A percentile compares a stretch with the other conserved stretches of the same genome.
Conservation (phyloP, 2,329 filamentous ascomycete genomes). For the Ophiostoma triangulosporum region DNA sequence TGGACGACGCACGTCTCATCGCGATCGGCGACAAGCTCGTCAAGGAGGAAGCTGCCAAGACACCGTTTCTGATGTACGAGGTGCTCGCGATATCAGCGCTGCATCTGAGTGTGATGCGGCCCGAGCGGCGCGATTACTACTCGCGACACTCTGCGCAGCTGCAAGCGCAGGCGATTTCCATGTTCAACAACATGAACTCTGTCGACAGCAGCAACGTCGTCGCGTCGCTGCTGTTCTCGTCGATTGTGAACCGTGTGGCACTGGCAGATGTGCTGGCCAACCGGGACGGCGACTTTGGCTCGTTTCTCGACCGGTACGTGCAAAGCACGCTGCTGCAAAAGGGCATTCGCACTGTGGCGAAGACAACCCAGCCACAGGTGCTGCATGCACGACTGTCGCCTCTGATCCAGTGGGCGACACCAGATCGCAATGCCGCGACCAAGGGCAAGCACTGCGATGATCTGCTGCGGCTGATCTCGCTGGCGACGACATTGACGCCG, state of each 20-base stretch:
- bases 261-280: constrained; percentile 32
- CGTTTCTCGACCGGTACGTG: constrained; percentile 27
- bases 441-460: constrained; percentile 19
- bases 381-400: constrained; percentile 22
- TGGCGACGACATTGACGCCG: constrained; percentile 7
- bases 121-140: constrained; percentile 16
- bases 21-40: constrained; percentile 10
- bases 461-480: constrained; percentile 13
- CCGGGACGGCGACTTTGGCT: constrained; percentile 26
- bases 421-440: neutral
- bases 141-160: constrained; percentile 28
- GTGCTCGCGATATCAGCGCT: constrained; percentile 25
- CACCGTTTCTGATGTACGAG: constrained; percentile 26
- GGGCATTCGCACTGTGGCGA: constrained; percentile 27
- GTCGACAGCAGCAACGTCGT: constrained; percentile 10
- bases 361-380: constrained; percentile 23
- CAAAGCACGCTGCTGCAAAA: constrained; percentile 29
- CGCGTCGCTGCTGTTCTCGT: constrained; percentile 31
- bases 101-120: constrained; percentile 21
- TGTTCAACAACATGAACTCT: constrained; percentile 22
- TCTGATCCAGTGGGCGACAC: constrained; percentile 19
- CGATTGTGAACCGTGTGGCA: constrained; percentile 30
- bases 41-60: constrained; percentile 14
- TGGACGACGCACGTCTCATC: constrained; percentile 10
- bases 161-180: constrained; percentile 29